Evolutionary conservation across 257 asterid genomes (phyloP).

Genomic region (Mentha longifolia): DNA sequence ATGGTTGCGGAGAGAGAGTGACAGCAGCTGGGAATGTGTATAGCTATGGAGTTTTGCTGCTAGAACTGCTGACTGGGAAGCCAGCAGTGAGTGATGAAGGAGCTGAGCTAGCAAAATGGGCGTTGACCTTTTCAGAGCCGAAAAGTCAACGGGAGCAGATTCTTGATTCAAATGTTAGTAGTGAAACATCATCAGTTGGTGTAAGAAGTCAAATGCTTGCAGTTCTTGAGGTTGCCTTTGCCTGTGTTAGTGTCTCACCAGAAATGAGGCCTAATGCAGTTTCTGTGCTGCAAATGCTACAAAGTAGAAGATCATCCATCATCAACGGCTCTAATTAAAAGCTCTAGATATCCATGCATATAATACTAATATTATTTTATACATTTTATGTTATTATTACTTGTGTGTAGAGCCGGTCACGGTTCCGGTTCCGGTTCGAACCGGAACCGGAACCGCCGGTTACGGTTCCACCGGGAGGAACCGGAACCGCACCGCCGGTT

Average conservation of each 20-base stretch:
- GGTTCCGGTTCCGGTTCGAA: too few species aligned
- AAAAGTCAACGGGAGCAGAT: slow-evolving; percentile 49
- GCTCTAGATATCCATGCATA: too few species aligned
- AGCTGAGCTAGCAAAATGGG: slow-evolving; percentile 70
- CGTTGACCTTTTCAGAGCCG: slow-evolving; percentile 43
- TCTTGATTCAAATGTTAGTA: slow-evolving; percentile 19
- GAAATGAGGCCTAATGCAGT: not conserved
- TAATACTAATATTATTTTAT: too few species aligned
- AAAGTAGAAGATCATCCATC: not conserved
- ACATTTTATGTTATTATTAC: too few species aligned
- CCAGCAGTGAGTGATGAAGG: slow-evolving; percentile 76
- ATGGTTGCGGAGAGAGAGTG: slow-evolving; percentile 71
- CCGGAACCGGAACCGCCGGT: too few species aligned
- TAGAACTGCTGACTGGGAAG: slow-evolving; percentile 75
- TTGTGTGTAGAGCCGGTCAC: too few species aligned
- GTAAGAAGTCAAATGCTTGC: slow-evolving; percentile 25
- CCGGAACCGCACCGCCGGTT: too few species aligned
- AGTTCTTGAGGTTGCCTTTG: not conserved
- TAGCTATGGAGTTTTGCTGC: slow-evolving; percentile 78
- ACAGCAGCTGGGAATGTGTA: slow-evolving; percentile 84
- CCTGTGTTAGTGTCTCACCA: not conserved
- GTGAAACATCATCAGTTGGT: slow-evolving; percentile 48
- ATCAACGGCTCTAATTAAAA: too few species aligned
- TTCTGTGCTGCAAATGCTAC: not conserved
- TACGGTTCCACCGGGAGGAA: too few species aligned